Base-by-base conservation (phyloP, 2,329 filamentous ascomycete species). In the Penicillium polonicum region DNA sequence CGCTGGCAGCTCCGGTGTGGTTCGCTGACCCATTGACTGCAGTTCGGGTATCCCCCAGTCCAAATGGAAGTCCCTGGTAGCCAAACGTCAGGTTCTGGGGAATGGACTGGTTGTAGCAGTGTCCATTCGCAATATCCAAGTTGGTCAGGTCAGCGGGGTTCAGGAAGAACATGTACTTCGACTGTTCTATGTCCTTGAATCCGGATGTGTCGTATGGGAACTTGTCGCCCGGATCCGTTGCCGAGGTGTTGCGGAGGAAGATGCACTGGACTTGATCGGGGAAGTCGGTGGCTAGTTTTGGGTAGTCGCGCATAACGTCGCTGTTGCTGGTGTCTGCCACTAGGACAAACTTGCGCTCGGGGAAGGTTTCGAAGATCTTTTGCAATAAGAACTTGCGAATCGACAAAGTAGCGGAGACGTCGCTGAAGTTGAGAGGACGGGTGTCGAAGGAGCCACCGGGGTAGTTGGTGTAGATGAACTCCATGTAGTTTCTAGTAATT, bases 111-210 rank as follows among this genome's bases (percentile, higher is more conserved):
- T 91, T 92, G 65, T 85, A 80, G 70, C 89, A 92, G 57, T 88
- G 79, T 1, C 88, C 89, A 44, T 83, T 84, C 3, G 77, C 80
- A 58, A 92, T 85, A 65, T 92, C 88, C 59, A 91, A 73, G 3
- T 81, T 80, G 7, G 67, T 80, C 38, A 92, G 73, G 65, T 92
- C 89, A 70, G 91, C 85, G 1, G 89, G 83, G 19, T 87, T 81
- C 17, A 82, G 77, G 79, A 93, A 92, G 76, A 93, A 92, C 89
- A 92, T 92, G 76, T 91, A 92, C 62, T 78, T 83, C 33, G 79
- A 79, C 70, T 87, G 83, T 50, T 88, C 82, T 43, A 92, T 70
- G 3, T 78, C 82, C 74, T 89, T 78, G 76, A 92, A 92, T 0
- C 86, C 87, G 23, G 78, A 79, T 0, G 89, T 92, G 66, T 92